Evolutionary conservation across 345 rosid genomes (phyloP).

Genomic region (Brassica rapa): DNA sequence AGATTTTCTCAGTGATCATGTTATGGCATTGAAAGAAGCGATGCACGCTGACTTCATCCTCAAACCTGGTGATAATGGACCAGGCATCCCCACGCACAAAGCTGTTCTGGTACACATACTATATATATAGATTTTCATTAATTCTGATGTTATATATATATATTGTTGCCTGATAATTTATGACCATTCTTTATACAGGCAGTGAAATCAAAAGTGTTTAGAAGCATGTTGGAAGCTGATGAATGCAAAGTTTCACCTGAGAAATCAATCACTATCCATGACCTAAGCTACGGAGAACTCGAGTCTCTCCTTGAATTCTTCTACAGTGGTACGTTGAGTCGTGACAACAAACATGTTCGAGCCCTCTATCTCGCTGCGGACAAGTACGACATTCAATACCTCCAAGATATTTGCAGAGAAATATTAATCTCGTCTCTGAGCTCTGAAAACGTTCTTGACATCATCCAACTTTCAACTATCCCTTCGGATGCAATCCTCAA

Average conservation of each 20-base stretch:
- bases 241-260: constrained; percentile 19
- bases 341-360: constrained; percentile 7
- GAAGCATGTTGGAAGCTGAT: constrained; percentile 17
- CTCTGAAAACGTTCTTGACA: not conserved
- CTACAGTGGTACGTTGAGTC: constrained; percentile 3
- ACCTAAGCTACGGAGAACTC: constrained; percentile 7
- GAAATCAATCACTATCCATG: constrained; percentile 8
- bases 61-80: constrained; percentile 10
- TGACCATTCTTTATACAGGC: not conserved
- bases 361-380: constrained; percentile 19
- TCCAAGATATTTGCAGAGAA: not conserved
- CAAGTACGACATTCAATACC: constrained; percentile 20
- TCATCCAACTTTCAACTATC: constrained; percentile 7
- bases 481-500: not conserved
- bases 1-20: constrained; percentile 8
- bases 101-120: constrained; percentile 1
- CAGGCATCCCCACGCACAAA: constrained; percentile 4
- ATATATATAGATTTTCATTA: not conserved
- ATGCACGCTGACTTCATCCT: not conserved
- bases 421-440: not conserved
- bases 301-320: constrained; percentile 3
- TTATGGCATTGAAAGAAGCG: not conserved
- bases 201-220: constrained; percentile 19
- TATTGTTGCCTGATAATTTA: not conserved
- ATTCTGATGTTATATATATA: not conserved